Conservation (phyloP, 1,139 yeast genomes). For the Debaryomycetaceae sp. region DNA sequence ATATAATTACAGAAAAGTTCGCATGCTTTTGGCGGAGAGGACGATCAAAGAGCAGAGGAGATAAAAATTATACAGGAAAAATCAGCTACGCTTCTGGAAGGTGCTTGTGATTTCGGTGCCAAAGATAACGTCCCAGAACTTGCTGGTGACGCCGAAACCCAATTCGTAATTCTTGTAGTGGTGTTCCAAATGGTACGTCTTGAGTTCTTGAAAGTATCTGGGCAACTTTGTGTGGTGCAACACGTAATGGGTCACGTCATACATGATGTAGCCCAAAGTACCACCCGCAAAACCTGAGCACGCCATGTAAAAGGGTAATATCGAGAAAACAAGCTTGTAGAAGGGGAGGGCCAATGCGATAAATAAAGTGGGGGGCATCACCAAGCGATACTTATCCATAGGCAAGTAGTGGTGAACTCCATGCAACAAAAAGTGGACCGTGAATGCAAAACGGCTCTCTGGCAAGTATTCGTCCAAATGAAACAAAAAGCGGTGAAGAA, state of each 20-base stretch:
- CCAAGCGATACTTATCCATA: constrained; percentile 88
- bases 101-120: constrained; percentile 47
- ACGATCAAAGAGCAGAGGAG: neutral
- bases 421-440: constrained; percentile 81
- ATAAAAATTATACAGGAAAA: constrained; percentile 1
- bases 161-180: constrained; percentile 94
- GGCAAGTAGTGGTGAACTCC: constrained; percentile 97
- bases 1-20: too few species aligned
- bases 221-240: constrained; percentile 85
- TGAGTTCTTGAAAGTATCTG: constrained; percentile 58
- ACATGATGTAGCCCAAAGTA: constrained; percentile 80
- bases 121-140: constrained; percentile 89
- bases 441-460: constrained; percentile 59
- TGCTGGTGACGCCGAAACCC: constrained; percentile 92
- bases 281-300: constrained; percentile 81
- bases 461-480: constrained; percentile 86
- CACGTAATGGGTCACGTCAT: constrained; percentile 79
- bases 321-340: constrained; percentile 25
- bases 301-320: constrained; percentile 37
- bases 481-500: constrained; percentile 82
- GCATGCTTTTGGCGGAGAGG: neutral
- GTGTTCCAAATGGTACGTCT: constrained; percentile 89
- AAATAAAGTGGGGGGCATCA: constrained; percentile 89
- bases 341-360: constrained; percentile 33
- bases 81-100: constrained; percentile 20